Conservation (phyloP, 1,284 basidiomycete species). For the Boletus putidus region DNA sequence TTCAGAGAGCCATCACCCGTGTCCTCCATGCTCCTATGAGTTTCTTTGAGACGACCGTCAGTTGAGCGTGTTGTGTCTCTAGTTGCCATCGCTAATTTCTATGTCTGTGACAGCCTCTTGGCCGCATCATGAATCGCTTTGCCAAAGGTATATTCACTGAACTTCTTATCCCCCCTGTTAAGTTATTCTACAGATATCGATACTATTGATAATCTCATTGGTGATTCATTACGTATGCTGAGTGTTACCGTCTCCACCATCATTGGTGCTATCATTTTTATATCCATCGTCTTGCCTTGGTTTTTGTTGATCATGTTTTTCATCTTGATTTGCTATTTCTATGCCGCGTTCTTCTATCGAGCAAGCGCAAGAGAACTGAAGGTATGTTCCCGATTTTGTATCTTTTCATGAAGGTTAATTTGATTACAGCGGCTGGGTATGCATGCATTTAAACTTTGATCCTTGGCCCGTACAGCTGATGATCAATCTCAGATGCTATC, state of each 20-base stretch:
- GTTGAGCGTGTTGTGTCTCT: constrained; percentile 11
- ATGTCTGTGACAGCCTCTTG: constrained; percentile 60
- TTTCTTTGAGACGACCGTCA: constrained; percentile 85
- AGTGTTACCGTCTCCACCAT: constrained; percentile 64
- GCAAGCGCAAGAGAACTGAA: constrained; percentile 89
- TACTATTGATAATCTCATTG: constrained; percentile 78
- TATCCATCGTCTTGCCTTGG: constrained; percentile 80
- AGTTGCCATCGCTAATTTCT: not conserved
- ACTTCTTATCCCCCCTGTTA: not conserved
- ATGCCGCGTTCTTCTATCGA: constrained; percentile 81
- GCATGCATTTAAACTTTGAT: constrained; percentile 6
- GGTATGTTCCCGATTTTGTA: constrained; percentile 38
- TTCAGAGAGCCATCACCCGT: constrained; percentile 55
- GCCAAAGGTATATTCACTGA: constrained; percentile 50
- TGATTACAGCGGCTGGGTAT: constrained; percentile 51
- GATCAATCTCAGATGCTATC: constrained; percentile 49
- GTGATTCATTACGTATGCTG: constrained; percentile 80
- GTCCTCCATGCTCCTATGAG: constrained; percentile 79
- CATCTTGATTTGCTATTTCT: constrained; percentile 59
- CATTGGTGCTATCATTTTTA: constrained; percentile 73
- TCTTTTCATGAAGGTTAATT: not conserved
- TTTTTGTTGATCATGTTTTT: constrained; percentile 75
- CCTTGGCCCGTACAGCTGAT: not conserved
- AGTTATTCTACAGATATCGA: constrained; percentile 66
- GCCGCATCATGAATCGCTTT: constrained; percentile 87